Conservation (phyloP, 768 basidiomycete species). For the Mycena leptocephala region DNA sequence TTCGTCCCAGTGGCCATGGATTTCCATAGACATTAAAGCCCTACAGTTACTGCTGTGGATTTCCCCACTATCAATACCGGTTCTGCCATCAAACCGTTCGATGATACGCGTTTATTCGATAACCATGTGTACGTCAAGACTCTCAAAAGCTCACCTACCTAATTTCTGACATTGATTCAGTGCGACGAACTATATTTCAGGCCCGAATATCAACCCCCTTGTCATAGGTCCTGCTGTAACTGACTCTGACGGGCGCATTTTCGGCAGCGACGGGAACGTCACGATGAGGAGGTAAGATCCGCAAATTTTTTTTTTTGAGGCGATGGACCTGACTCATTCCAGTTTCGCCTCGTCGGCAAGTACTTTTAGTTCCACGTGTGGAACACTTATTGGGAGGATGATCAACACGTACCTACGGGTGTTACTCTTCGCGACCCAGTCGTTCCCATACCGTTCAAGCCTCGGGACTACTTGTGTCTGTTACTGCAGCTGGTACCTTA, state of each 20-base stretch:
- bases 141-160: not conserved
- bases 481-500: conserved; percentile 11
- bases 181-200: conserved; percentile 27
- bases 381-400: conserved; percentile 13
- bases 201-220: conserved; percentile 26
- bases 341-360: conserved; percentile 16
- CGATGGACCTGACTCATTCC: not conserved
- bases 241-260: conserved; percentile 31
- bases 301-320: not conserved
- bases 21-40: not conserved
- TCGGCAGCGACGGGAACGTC: conserved; percentile 30
- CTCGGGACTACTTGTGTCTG: conserved; percentile 20
- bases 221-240: conserved; percentile 19
- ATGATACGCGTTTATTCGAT: conserved; percentile 26
- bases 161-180: not conserved
- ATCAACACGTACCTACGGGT: conserved; percentile 22
- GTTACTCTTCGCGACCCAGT: conserved; percentile 10
- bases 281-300: conserved; percentile 18
- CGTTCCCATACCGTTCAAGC: conserved; percentile 28
- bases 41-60: conserved; percentile 11
- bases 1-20: not conserved
- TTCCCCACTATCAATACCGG: conserved; percentile 23
- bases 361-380: conserved; percentile 16
- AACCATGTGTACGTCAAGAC: conserved; percentile 18
- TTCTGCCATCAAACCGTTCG: conserved; percentile 25